A percentile compares a stretch with the other conserved stretches of the same genome.
These are phyloP conservation scores for Ascochyta lentis DNA, from an alignment of 2,329 filamentous ascomycete species.

Conservation along the genomic window DNA sequence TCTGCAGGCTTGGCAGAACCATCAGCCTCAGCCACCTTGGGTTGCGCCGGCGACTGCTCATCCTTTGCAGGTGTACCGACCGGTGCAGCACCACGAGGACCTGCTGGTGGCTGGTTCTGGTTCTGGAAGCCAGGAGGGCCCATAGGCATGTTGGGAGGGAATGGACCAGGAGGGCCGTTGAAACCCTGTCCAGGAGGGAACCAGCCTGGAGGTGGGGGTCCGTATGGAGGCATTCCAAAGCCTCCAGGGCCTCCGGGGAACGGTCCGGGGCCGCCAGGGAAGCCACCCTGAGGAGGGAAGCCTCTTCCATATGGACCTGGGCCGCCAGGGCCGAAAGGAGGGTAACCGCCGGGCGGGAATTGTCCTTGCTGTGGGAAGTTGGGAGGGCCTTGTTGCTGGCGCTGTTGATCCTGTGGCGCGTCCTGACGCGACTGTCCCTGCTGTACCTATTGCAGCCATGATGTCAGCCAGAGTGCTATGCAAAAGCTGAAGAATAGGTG, in stretches of 20 bases:
- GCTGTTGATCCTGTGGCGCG: conserved; percentile 32
- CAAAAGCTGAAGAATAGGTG: conserved; percentile 11
- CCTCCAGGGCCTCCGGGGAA: conserved; percentile 62
- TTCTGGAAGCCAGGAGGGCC: conserved; percentile 60
- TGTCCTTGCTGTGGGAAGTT: conserved; percentile 51
- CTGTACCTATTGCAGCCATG: conserved; percentile 39
- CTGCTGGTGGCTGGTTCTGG: conserved; percentile 49
- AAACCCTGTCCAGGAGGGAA: conserved; percentile 80
- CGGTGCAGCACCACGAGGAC: conserved; percentile 45
- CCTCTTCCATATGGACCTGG: conserved; percentile 49
- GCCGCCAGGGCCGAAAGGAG: conserved; percentile 51
- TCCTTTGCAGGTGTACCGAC: conserved; percentile 39
- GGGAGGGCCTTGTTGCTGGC: conserved; percentile 48
- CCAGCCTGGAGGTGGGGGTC: conserved; percentile 73
- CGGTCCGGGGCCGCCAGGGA: conserved; percentile 51
- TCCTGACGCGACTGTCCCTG: conserved; percentile 36
- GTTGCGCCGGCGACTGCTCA: conserved; percentile 36
- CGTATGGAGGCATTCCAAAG: conserved; percentile 75
- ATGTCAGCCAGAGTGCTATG: conserved; percentile 31
- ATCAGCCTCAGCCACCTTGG: conserved; percentile 54
- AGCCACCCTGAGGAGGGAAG: conserved; percentile 56
- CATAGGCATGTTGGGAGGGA: conserved; percentile 66
- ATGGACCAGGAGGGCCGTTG: conserved; percentile 70
- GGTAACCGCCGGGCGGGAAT: conserved; percentile 51
- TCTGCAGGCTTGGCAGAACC: conserved; percentile 59